Percentiles rank a stretch among this genome's conserved stretches.
These are phyloP conservation scores for Gloeophyllum trabeum DNA, from an alignment of 768 basidiomycete species.

Conservation along the genomic window DNA sequence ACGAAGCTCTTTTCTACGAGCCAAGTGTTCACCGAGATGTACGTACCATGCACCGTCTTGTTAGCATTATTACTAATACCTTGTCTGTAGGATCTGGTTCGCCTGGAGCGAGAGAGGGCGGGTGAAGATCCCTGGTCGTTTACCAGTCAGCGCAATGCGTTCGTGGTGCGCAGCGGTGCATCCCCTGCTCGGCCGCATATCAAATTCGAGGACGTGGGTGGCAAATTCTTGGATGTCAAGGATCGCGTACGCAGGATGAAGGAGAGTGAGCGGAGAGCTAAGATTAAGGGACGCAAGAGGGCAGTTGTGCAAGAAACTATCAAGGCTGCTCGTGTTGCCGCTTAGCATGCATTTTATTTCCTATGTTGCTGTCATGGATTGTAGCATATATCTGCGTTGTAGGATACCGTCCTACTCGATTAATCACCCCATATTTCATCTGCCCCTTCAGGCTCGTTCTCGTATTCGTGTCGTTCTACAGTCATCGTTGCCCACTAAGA, in stretches of 20 bases:
- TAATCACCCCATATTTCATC: too few species aligned
- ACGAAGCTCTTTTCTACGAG: not conserved
- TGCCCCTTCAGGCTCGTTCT: too few species aligned
- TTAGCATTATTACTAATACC: not conserved
- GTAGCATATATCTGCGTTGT: too few species aligned
- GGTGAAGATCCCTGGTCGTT: not conserved
- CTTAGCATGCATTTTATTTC: too few species aligned
- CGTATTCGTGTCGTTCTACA: too few species aligned
- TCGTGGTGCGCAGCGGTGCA: conserved; percentile 1
- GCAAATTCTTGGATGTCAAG: conserved; percentile 50
- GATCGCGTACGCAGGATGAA: conserved; percentile 39
- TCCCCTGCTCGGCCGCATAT: conserved; percentile 40
- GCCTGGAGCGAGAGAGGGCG: not conserved
- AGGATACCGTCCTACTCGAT: too few species aligned
- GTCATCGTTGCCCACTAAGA: too few species aligned
- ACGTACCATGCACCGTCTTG: not conserved
- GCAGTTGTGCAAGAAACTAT: not conserved
- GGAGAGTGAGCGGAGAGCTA: conserved; percentile 35
- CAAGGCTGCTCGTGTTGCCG: too few species aligned
- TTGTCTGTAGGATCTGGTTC: not conserved
- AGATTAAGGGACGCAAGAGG: conserved; percentile 17
- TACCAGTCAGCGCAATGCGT: not conserved
- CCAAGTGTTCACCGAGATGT: not conserved
- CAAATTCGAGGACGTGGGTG: conserved; percentile 66
- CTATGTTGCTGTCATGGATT: too few species aligned